Base-by-base conservation (phyloP, 148 eudicot species). In the Chenopodium formosanum region DNA sequence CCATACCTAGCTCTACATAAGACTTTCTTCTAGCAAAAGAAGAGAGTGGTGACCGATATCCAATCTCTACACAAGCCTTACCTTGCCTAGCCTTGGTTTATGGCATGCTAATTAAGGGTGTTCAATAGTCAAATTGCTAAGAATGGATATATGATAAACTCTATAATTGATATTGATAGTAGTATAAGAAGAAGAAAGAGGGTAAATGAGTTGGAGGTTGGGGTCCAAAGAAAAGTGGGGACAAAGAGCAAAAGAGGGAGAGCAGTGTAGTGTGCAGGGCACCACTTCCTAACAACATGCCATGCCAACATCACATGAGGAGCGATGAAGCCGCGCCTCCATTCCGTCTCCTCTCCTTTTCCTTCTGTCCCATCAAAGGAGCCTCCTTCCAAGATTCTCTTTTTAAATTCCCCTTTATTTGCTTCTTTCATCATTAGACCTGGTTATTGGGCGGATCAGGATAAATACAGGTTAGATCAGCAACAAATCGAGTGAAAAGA, bases 261-360 rank as follows among this genome's bases (percentile, higher is more conserved):
- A 27, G 63, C 19, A 19, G 22, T n/a, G 47, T 60, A 62, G 81
- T 56, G 60, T 11, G 40, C 40, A 74, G 78, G 79, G 75, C 83
- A 75, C 79, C 53, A 75, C n/a, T 80, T 70, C 76, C 76, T 14
- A 80, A 81, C 74, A 75, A 81, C 73, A 74, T 81, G 83, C 83
- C 79, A 82, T 82, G 75, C 80, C 75, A 76, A 56, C 80, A 78
- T 83, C 78, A 78, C 84, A 82, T 83, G 82, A 60, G 44, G 48
- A 44, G 17, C 44, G 44, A 40, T 40, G 68, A 46, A 74, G 27
- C 74, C 77, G 70, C 75, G 37, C 50, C 69, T 12, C 76, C 76
- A 53, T 73, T 67, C 70, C 71, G 23, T 60, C 53, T 19, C 63
- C 25, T 7, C 13, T 68, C 62, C 67, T 44, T 32, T 74, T 16